phyloP scores from a whole-genome alignment of 2,329 filamentous ascomycete genomes.

The Hypoxylon sp. region DNA sequence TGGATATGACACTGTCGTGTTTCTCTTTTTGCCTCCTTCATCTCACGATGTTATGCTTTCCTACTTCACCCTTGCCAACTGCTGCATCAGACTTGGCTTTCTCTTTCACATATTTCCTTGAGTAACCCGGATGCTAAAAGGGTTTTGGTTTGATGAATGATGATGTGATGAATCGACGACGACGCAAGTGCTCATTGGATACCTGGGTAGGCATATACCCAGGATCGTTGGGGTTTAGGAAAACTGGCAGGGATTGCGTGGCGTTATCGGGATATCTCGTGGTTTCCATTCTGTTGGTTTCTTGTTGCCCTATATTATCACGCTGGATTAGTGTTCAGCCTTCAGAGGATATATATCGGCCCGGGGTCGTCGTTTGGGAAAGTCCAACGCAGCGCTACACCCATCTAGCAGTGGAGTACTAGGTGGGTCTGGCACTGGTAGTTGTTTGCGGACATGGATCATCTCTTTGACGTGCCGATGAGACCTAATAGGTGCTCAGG shows the following conservation, averaged over 20 bases:
- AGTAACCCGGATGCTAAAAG: neutral
- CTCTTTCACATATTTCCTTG: neutral
- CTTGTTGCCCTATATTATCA: neutral
- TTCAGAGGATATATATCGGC: neutral
- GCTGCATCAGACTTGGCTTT: neutral
- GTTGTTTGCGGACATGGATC: neutral
- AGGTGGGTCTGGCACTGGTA: no score
- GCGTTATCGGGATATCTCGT: conserved; percentile 6
- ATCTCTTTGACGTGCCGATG: neutral
- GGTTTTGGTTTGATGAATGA: neutral
- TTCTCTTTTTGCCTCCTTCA: neutral
- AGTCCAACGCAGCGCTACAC: neutral
- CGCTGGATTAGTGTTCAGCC: neutral
- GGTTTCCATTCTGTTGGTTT: neutral
- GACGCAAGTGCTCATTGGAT: neutral
- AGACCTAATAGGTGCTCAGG: neutral
- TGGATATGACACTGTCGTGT: neutral
- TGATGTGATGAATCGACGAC: neutral
- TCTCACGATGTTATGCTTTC: conserved; percentile 4
- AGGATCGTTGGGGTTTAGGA: neutral
- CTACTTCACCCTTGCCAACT: neutral
- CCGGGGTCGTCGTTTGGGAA: neutral
- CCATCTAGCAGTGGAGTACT: neutral
- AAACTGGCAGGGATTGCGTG: neutral
- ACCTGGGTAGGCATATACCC: neutral